phyloP scores from a whole-genome alignment of 2,329 filamentous ascomycete genomes.

The Sarocladiaceae sp. region DNA sequence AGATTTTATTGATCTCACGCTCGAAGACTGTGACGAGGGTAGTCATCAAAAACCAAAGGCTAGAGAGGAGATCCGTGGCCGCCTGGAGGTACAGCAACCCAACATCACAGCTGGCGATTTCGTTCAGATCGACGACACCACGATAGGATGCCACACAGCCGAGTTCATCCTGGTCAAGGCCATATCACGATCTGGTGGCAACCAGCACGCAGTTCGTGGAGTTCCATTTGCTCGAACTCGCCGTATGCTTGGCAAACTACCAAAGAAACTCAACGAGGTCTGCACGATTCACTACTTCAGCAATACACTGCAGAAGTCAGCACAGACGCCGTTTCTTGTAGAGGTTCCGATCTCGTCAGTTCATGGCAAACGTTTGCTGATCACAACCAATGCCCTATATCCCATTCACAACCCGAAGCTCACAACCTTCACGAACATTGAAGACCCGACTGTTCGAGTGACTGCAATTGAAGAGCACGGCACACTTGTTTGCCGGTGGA shows the following conservation, averaged over 20 bases:
- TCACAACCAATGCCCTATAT: conserved; percentile 52
- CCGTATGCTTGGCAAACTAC: conserved; percentile 31
- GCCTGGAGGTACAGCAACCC: conserved; percentile 11
- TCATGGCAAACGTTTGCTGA: conserved; percentile 35
- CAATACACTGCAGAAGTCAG: conserved; percentile 21
- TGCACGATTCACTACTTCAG: conserved; percentile 31
- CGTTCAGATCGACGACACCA: conserved; percentile 22
- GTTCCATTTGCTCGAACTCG: conserved; percentile 31
- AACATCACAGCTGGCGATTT: conserved; percentile 20
- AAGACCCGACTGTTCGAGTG: conserved; percentile 10
- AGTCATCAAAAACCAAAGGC: conserved; percentile 13
- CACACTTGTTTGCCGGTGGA: conserved; percentile 50
- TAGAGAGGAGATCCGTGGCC: conserved; percentile 19
- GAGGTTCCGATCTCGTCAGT: conserved; percentile 38
- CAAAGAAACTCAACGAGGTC: conserved; percentile 37
- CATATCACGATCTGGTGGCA: conserved; percentile 26
- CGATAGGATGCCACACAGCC: conserved; percentile 20
- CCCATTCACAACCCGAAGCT: conserved; percentile 29
- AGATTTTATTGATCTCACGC: conserved; percentile 31
- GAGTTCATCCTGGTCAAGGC: conserved; percentile 37
- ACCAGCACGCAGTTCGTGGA: conserved; percentile 29
- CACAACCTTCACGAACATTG: conserved; percentile 15
- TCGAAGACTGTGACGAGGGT: conserved; percentile 14
- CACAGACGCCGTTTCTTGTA: conserved; percentile 31
- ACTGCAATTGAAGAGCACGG: conserved; percentile 24